Conservation (phyloP, 1,139 yeast species). For the Hemisphaericaspora subhashii region DNA sequence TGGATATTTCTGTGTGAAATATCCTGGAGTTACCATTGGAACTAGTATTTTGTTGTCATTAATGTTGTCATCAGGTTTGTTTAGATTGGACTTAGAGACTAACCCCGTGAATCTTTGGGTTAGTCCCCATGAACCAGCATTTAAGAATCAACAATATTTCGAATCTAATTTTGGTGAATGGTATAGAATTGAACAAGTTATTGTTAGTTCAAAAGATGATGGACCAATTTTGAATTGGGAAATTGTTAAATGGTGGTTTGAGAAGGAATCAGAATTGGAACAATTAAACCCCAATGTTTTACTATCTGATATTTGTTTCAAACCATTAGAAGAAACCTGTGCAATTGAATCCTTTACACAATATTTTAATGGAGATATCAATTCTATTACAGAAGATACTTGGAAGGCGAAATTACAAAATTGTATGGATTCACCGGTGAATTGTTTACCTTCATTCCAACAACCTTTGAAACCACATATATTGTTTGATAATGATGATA, state of each 20-base stretch:
- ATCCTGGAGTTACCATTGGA: conserved; percentile 57
- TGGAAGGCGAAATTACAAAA: conserved; percentile 57
- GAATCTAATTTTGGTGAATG: conserved; percentile 89
- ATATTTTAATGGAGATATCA: conserved; percentile 70
- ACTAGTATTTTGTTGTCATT: conserved; percentile 44
- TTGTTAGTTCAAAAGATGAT: conserved; percentile 68
- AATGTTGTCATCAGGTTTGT: conserved; percentile 54
- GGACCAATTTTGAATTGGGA: conserved; percentile 63
- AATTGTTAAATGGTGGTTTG: conserved; percentile 84
- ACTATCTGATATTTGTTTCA: conserved; percentile 75
- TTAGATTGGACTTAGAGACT: conserved; percentile 61
- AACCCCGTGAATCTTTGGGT: conserved; percentile 90
- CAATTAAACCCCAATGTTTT: conserved; percentile 26
- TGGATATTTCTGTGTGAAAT: conserved; percentile 57
- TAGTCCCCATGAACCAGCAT: conserved; percentile 73
- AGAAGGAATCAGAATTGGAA: conserved; percentile 59
- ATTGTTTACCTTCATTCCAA: conserved; percentile 85
- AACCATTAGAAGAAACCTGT: conserved; percentile 77
- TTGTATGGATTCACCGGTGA: conserved; percentile 82
- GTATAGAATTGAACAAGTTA: conserved; percentile 83
- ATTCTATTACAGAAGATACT: conserved; percentile 43
- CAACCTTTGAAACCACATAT: conserved; percentile 79
- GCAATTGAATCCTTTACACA: conserved; percentile 90
- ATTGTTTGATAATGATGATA: conserved; percentile 55
- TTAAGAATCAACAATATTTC: conserved; percentile 64